phyloP scores from a whole-genome alignment of 2,329 filamentous ascomycete species.

The Penicillium sp. region DNA sequence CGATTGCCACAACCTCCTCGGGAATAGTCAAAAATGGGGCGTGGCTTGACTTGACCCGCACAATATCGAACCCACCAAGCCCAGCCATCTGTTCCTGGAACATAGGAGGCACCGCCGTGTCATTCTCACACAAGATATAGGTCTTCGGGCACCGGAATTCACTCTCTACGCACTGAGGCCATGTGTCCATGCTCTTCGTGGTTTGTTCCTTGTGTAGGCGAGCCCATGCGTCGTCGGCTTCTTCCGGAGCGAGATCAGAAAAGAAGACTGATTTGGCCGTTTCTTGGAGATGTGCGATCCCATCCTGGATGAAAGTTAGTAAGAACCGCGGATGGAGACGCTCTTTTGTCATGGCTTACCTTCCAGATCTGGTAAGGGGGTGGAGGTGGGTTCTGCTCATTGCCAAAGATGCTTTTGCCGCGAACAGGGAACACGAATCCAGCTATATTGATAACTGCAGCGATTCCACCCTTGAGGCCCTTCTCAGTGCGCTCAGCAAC shows the following conservation, averaged over 20 bases:
- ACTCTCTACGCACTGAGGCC: conserved; percentile 17
- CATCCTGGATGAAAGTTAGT: conserved; percentile 2
- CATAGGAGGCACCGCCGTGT: conserved; percentile 31
- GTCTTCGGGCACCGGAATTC: conserved; percentile 16
- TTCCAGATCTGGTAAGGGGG: conserved; percentile 16
- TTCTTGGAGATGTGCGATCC: conserved; percentile 10
- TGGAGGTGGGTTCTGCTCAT: conserved; percentile 12
- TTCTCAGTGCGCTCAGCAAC: conserved; percentile 17
- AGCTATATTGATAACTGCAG: conserved; percentile 17
- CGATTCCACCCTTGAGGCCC: conserved; percentile 19
- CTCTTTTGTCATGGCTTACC: conserved; percentile 6
- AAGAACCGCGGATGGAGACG: not conserved
- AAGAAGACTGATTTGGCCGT: conserved; percentile 9
- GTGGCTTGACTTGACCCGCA: conserved; percentile 9
- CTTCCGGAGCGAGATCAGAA: conserved; percentile 5
- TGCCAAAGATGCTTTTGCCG: conserved; percentile 16
- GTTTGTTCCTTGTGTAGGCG: conserved; percentile 14
- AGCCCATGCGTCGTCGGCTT: conserved; percentile 18
- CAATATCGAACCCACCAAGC: conserved; percentile 7
- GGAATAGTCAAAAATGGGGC: conserved; percentile 1
- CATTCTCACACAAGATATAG: conserved; percentile 26
- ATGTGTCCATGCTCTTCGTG: conserved; percentile 7
- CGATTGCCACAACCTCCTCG: not conserved
- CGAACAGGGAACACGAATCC: conserved; percentile 18
- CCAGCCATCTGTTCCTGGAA: conserved; percentile 27